phyloP scores from a whole-genome alignment of 2,329 filamentous ascomycete species.

The Orbilia oligospora region DNA sequence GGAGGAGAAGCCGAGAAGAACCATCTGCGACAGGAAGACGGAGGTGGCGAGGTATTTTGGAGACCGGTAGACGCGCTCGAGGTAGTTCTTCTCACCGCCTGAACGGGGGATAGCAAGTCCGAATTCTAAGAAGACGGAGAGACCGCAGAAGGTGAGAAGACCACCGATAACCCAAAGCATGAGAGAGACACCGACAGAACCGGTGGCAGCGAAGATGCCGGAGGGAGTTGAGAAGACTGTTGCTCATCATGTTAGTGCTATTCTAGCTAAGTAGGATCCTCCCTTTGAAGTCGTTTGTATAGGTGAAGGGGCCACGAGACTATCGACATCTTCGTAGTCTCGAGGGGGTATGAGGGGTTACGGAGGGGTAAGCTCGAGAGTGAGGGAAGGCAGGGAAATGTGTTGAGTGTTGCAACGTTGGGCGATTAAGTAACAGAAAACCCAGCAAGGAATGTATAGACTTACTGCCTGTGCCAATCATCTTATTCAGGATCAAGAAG shows the following conservation, averaged over 20 bases:
- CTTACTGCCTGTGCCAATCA: slow-evolving; percentile 74
- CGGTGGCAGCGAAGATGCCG: slow-evolving; percentile 72
- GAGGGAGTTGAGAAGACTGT: slow-evolving; percentile 72
- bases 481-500: slow-evolving; percentile 74
- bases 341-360: background rate
- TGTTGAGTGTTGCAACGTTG: slow-evolving; percentile 25
- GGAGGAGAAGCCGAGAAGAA: slow-evolving; percentile 75
- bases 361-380: background rate
- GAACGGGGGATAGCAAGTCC: slow-evolving; percentile 75
- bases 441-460: slow-evolving; percentile 40
- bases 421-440: slow-evolving; percentile 22
- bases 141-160: slow-evolving; percentile 73
- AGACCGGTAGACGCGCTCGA: slow-evolving; percentile 75
- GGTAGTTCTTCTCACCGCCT: slow-evolving; percentile 78
- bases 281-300: background rate
- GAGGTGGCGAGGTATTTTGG: slow-evolving; percentile 75
- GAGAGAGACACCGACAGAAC: slow-evolving; percentile 72
- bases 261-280: background rate
- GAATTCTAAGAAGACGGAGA: slow-evolving; percentile 76
- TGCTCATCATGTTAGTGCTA: slow-evolving; percentile 6
- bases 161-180: slow-evolving; percentile 73
- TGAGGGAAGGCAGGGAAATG: background rate
- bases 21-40: slow-evolving; percentile 75
- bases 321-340: slow-evolving; percentile 10
- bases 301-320: background rate